phyloP scores from a whole-genome alignment of 192 early-diverging fungal species.

The Linnemannia schmuckeri region DNA sequence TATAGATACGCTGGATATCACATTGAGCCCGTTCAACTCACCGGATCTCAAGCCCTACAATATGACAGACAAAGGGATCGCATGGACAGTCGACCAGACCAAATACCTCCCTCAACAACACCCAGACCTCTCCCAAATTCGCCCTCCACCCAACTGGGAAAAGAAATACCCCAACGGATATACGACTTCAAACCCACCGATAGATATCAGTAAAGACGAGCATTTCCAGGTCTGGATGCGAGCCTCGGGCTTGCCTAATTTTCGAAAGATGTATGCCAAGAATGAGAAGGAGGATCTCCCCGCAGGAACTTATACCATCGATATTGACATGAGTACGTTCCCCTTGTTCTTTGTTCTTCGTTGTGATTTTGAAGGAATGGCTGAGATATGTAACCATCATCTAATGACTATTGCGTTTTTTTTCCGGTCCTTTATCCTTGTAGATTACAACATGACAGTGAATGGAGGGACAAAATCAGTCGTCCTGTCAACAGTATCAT shows the following conservation, averaged over 20 bases:
- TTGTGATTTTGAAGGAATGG: not conserved
- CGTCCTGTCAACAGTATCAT: constrained; percentile 93
- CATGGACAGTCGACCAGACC: constrained; percentile 90
- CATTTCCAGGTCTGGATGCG: constrained; percentile 99
- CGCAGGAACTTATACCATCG: constrained; percentile 79
- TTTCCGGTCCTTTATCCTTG: not conserved
- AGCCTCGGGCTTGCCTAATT: constrained; percentile 93
- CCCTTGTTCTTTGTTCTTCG: not conserved
- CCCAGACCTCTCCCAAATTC: constrained; percentile 61
- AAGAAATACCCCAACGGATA: constrained; percentile 69
- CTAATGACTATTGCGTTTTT: not conserved
- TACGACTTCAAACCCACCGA: constrained; percentile 62
- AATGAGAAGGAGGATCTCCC: constrained; percentile 72
- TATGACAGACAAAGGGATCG: constrained; percentile 80
- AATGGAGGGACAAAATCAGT: constrained; percentile 97
- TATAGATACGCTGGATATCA: constrained; percentile 72
- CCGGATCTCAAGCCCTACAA: constrained; percentile 60
- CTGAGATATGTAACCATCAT: too few relatives aligned
- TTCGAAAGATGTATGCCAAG: constrained; percentile 94
- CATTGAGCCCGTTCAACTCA: constrained; percentile 66
- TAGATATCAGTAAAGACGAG: constrained; percentile 78
- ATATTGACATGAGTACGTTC: constrained; percentile 83
- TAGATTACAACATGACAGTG: constrained; percentile 85
- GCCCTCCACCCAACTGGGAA: constrained; percentile 92
- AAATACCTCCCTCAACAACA: constrained; percentile 74